phyloP scores from a whole-genome alignment of 768 basidiomycete genomes.

The Xerocomus brunneocitrinus region DNA sequence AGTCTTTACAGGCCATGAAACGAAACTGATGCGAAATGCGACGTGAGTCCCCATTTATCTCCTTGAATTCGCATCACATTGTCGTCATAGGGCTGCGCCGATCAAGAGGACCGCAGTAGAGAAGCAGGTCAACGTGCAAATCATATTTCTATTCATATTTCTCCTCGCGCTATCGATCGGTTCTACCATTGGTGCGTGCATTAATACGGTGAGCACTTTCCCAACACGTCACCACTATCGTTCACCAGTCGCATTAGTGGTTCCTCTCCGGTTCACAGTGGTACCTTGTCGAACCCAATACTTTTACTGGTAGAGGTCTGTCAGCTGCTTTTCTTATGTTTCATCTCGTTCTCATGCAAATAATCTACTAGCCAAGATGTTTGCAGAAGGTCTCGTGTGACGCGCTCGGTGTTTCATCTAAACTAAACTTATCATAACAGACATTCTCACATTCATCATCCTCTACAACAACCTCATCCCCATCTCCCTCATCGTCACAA shows the following conservation, averaged over 20 bases:
- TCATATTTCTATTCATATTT: constrained; percentile 89
- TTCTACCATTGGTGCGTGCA: constrained; percentile 88
- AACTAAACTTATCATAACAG: constrained; percentile 36
- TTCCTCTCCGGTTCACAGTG: constrained; percentile 84
- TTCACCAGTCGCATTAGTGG: constrained; percentile 47
- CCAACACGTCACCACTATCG: not conserved
- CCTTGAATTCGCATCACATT: not conserved
- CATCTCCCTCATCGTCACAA: constrained; percentile 97
- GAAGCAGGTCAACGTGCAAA: constrained; percentile 92
- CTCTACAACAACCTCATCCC: constrained; percentile 99
- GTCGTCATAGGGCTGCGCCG: constrained; percentile 69
- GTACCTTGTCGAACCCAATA: constrained; percentile 72
- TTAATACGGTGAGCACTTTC: constrained; percentile 55
- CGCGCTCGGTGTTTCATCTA: not conserved
- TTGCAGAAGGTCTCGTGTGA: constrained; percentile 67
- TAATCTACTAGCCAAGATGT: constrained; percentile 53
- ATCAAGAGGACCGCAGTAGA: constrained; percentile 97
- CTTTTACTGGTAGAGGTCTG: constrained; percentile 62
- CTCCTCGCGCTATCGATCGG: constrained; percentile 85
- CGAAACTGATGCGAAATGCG: constrained; percentile 96
- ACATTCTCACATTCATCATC: constrained; percentile 97
- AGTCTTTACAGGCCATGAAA: constrained; percentile 96
- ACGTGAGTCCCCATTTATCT: constrained; percentile 59
- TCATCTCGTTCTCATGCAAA: constrained; percentile 1
- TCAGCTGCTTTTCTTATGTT: not conserved